Evolutionary conservation across 75 land plant genomes (phyloP), one percentile per base, ranked within the genome.

Genomic region (Picea sitchensis): DNA sequence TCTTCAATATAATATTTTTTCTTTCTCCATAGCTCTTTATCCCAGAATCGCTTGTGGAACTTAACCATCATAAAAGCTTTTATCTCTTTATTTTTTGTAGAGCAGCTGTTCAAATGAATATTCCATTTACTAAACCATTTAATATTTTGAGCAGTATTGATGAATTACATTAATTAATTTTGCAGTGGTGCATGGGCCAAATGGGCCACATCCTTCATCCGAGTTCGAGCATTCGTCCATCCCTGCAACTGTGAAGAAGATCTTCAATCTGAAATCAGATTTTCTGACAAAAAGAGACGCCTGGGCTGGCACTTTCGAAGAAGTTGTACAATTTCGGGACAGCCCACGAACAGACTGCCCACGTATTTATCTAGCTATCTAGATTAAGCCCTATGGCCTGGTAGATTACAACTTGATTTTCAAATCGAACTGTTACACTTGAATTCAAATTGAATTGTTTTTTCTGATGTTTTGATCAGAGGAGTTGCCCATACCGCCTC

Each of bases 241-340:
- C 13, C 58, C 23, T 54, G 58, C 61, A 93, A 71, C 93, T 0
- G 91, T 96, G 11, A 90, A 91, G 83, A 96, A 94, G 81, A 90
- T 96, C 8, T 94, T 94, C 84, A 87, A 90, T 75, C 90, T 96
- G 61, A 87, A 84, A 65, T 84, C 92, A 51, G 78, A 82, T 0
- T 96, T 92, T 77, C 60, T 96, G 63, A 92, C 96, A 0, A 85
- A 91, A 62, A 82, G 97, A 5, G 99, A 96, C 63, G 95, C 79
- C 14, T 96, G 99, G 99, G 99, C 99, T 3, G 96, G 93, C n/a
- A 91, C 97, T 2, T 94, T 96, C 60, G 99, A 96, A 65, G 38
- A 54, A 72, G 8, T 71, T 14, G 0, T 71, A 18, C 47, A 36
- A 34, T 5, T 36, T 0, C 18, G 51, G 20, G 47, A 71, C 18